A percentile compares a stretch with the other conserved stretches of the same genome.
Conservation (phyloP, 2,329 filamentous ascomycete genomes). For the Cordyceps javanica region DNA sequence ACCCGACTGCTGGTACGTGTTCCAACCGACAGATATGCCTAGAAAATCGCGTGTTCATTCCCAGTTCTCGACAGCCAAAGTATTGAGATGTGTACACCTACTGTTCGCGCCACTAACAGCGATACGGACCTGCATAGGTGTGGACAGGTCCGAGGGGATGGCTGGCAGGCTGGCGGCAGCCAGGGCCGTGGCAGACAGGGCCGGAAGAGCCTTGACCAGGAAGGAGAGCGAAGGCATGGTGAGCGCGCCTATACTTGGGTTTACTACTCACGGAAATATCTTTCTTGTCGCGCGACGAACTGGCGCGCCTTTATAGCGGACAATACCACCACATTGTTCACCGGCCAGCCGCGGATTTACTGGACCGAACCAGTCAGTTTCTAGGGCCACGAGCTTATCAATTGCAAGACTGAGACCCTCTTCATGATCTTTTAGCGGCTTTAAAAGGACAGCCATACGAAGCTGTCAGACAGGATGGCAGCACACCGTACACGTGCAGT, state of each 20-base stretch:
- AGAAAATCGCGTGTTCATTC: not conserved
- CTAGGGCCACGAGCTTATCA: not conserved
- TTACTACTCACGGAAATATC: not conserved
- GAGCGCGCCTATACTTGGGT: not conserved
- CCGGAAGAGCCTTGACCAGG: constrained; percentile 3
- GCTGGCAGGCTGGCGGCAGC: constrained; percentile 32
- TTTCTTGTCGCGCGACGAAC: not conserved
- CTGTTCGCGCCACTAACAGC: constrained; percentile 43
- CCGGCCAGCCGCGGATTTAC: not conserved
- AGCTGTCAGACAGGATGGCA: not conserved
- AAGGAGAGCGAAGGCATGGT: constrained; percentile 2
- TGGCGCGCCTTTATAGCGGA: not conserved
- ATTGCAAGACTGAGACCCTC: not conserved
- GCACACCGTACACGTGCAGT: not conserved
- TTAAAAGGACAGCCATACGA: not conserved
- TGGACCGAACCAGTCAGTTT: not conserved
- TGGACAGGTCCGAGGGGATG: constrained; percentile 43
- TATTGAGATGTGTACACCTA: constrained; percentile 22
- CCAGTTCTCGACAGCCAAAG: not conserved
- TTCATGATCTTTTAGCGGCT: not conserved
- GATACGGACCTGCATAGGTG: constrained; percentile 48
- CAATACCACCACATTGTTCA: not conserved
- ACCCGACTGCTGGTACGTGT: constrained; percentile 43
- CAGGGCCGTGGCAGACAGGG: not conserved
- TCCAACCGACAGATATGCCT: constrained; percentile 51